A percentile compares a stretch with the other conserved stretches of the same genome.
Evolutionary conservation across 148 eudicot species (phyloP).

Genomic region (Rheum nobile): DNA sequence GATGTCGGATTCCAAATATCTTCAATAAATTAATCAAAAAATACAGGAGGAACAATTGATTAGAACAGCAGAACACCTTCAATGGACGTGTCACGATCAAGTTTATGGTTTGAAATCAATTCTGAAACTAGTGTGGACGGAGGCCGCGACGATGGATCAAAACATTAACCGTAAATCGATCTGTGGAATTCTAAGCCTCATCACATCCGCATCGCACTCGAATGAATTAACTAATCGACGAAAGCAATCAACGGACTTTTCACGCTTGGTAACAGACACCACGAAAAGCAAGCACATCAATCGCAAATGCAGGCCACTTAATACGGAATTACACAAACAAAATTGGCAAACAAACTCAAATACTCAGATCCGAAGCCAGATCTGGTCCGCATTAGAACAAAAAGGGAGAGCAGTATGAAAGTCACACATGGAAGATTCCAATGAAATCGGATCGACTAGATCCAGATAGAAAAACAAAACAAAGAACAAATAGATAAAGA

Average conservation of each 20-base stretch:
- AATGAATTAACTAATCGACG: not conserved
- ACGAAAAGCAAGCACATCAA: not conserved
- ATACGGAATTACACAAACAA: not conserved
- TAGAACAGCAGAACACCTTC: not conserved
- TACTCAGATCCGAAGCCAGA: conserved; percentile 2
- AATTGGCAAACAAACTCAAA: not conserved
- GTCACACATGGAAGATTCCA: not conserved
- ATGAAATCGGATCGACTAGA: not conserved
- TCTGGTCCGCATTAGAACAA: not conserved
- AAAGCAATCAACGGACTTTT: not conserved
- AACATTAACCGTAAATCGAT: not conserved
- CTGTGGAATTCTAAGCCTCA: not conserved
- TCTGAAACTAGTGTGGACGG: not conserved
- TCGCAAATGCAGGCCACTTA: not conserved
- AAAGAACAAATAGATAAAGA: not conserved
- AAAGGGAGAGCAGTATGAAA: not conserved
- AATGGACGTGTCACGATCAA: not conserved
- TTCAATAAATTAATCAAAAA: not conserved
- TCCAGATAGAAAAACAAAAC: not conserved
- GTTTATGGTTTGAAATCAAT: not conserved
- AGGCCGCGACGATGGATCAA: not conserved
- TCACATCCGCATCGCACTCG: not conserved
- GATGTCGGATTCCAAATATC: not conserved
- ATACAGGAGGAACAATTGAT: not conserved
- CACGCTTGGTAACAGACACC: not conserved